Evolutionary conservation across 2,329 filamentous ascomycete genomes (phyloP), one percentile per base, ranked within the genome.

Genomic region (Rhynchosporium secalis): DNA sequence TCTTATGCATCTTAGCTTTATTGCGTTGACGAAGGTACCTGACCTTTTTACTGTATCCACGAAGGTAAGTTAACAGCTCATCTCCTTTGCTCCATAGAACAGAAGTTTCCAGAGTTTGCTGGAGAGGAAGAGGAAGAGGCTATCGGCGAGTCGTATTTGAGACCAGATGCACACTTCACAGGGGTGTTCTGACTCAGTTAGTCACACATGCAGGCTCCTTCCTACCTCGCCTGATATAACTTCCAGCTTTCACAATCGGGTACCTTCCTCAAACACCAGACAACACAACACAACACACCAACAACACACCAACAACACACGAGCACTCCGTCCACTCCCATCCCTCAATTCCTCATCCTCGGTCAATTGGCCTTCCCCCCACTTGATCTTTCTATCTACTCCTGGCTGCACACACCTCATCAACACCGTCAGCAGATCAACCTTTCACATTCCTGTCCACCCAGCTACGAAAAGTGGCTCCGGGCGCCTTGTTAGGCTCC

Each of bases 401-500:
- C 9, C 33, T 33, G 40, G n/a, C 33, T 36, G 9, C 13, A 31
- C 40, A 36, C 13, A 31, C 40, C 1, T 7, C 3, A 10, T 2
- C 13, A 45, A 31, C 29, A 8, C 54, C 31, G 26, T 33, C 20
- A 33, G 5, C 33, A 33, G 54, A 56, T 56, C 54, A 9, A 45
- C 40, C 20, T 43, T 43, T 28, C 40, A 15, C 1, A 12, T 33
- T 10, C 15, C 51, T 29, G 20, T 41, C 43, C 13, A 36, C 40
- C 40, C 40, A 45, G 54, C 54, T 31, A 43, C 56, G 33, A 46
- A 31, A 28, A 41, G 56, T 58, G 45, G 45, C 45, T 58, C 31
- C 56, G 20, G 31, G 31, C 33, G 56, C 56, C 56, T 49, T 47
- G 20, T 40, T 49, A 40, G 56, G 43, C 56, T 58, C 43, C 45